phyloP scores from a whole-genome alignment of 2,329 filamentous ascomycete species.

The Colletotrichum navitas region DNA sequence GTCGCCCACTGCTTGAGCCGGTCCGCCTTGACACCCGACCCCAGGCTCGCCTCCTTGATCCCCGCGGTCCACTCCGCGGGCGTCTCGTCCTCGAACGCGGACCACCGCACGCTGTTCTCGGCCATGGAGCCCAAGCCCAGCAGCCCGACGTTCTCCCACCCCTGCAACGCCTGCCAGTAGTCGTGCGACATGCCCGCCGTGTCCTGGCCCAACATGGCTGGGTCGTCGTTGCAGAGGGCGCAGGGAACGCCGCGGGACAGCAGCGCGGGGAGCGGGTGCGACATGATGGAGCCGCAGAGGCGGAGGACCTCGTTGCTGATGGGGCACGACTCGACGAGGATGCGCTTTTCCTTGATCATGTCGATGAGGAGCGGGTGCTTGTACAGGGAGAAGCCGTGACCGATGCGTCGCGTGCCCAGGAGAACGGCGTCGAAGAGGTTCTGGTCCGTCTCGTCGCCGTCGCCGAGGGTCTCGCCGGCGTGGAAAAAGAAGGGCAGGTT shows the following conservation, averaged over 20 bases:
- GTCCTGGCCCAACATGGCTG: constrained; percentile 82
- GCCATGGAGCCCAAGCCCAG: constrained; percentile 83
- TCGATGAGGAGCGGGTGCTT: constrained; percentile 86
- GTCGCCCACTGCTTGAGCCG: constrained; percentile 78
- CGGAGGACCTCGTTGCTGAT: constrained; percentile 85
- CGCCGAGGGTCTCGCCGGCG: constrained; percentile 81
- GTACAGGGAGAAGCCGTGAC: constrained; percentile 83
- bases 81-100: constrained; percentile 81
- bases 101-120: constrained; percentile 88
- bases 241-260: constrained; percentile 82
- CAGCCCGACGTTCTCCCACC: constrained; percentile 84
- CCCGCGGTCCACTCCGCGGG: constrained; percentile 75
- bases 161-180: constrained; percentile 88
- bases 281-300: constrained; percentile 76
- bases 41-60: constrained; percentile 77
- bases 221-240: constrained; percentile 84
- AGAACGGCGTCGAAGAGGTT: constrained; percentile 85
- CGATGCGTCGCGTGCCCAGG: constrained; percentile 83
- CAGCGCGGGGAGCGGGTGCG: constrained; percentile 81
- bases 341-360: constrained; percentile 83
- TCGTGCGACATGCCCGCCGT: constrained; percentile 84
- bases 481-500: constrained; percentile 91
- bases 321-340: constrained; percentile 84
- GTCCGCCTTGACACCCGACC: constrained; percentile 74
- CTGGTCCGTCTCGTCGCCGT: constrained; percentile 49